Evolutionary conservation across 306 rosid genomes (phyloP).

Genomic region (Ochetophila trinervis): DNA sequence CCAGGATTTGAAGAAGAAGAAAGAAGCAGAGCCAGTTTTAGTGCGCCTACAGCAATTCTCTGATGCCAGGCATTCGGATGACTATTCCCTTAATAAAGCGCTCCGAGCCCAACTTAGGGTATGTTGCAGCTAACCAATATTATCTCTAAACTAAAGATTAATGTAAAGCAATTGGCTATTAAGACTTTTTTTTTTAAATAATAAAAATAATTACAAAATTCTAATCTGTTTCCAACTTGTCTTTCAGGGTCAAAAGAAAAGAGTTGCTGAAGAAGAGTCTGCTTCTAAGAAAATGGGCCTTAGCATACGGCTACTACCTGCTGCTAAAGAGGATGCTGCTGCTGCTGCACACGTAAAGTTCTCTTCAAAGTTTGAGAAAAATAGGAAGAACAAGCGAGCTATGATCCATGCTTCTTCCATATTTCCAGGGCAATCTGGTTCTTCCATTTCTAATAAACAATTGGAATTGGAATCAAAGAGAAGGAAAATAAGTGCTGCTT

Average conservation of each 20-base stretch:
- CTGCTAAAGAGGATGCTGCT: conserved; percentile 54
- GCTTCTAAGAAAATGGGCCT: conserved; percentile 68
- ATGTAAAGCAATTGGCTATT: background rate
- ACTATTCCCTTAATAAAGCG: conserved; percentile 59
- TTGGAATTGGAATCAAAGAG: conserved; percentile 66
- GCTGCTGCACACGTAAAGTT: conserved; percentile 60
- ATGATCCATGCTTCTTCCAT: conserved; percentile 58
- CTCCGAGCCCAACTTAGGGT: conserved; percentile 83
- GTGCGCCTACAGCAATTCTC: conserved; percentile 76
- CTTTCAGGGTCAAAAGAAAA: conserved; percentile 81
- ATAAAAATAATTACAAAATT: background rate
- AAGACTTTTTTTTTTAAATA: background rate
- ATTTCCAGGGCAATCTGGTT: conserved; percentile 48
- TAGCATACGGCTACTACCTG: conserved; percentile 68
- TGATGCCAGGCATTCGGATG: conserved; percentile 79
- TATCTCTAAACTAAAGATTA: background rate
- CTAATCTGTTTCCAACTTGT: conserved; percentile 5
- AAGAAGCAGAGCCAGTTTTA: conserved; percentile 82
- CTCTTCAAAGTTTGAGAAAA: conserved; percentile 58
- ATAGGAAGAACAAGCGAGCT: conserved; percentile 68
- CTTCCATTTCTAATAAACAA: conserved; percentile 41
- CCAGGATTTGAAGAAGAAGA: conserved; percentile 77
- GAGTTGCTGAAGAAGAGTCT: conserved; percentile 83
- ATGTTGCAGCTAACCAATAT: conserved; percentile 18
- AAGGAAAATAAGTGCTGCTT: conserved; percentile 67